phyloP scores from a whole-genome alignment of 805 yeast genomes.

The Kregervanrija fluxuum region DNA sequence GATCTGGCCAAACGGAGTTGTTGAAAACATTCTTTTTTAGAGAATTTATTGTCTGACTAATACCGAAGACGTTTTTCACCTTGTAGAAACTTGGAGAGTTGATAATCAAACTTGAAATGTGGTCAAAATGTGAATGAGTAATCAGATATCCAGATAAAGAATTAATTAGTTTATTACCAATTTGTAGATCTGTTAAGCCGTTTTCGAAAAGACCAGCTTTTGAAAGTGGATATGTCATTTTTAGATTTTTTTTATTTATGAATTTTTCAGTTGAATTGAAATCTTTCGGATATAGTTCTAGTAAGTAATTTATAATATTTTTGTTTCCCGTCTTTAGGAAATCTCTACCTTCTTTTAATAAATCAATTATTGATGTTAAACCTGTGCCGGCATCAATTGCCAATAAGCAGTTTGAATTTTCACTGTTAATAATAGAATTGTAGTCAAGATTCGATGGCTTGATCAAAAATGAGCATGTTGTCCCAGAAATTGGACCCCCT shows the following conservation, averaged over 20 bases:
- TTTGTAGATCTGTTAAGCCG: not conserved
- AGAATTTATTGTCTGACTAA: conserved; percentile 42
- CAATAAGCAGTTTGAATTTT: conserved; percentile 29
- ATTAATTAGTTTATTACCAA: conserved; percentile 22
- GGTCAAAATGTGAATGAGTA: conserved; percentile 85
- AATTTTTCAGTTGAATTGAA: not conserved
- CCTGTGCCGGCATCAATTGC: conserved; percentile 82
- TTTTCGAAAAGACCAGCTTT: too few relatives aligned
- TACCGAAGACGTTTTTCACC: conserved; percentile 45
- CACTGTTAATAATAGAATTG: conserved; percentile 25
- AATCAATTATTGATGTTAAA: conserved; percentile 43
- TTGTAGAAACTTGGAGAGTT: conserved; percentile 53
- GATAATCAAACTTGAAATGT: conserved; percentile 57
- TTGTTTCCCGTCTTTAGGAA: not conserved
- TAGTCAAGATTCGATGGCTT: conserved; percentile 46
- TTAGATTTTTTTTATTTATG: not conserved
- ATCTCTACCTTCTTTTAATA: conserved; percentile 10
- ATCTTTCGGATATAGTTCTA: conserved; percentile 11
- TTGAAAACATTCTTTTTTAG: conserved; percentile 58
- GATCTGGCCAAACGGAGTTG: conserved; percentile 74
- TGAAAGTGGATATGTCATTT: not conserved
- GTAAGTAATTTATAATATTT: conserved; percentile 3
- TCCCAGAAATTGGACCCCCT: conserved; percentile 78
- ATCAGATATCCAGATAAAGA: conserved; percentile 42
- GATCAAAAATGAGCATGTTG: conserved; percentile 60